Evolutionary conservation across 305 asterid species (phyloP), one percentile per base, ranked within the genome.

Genomic region (Fraxinus floribunda): DNA sequence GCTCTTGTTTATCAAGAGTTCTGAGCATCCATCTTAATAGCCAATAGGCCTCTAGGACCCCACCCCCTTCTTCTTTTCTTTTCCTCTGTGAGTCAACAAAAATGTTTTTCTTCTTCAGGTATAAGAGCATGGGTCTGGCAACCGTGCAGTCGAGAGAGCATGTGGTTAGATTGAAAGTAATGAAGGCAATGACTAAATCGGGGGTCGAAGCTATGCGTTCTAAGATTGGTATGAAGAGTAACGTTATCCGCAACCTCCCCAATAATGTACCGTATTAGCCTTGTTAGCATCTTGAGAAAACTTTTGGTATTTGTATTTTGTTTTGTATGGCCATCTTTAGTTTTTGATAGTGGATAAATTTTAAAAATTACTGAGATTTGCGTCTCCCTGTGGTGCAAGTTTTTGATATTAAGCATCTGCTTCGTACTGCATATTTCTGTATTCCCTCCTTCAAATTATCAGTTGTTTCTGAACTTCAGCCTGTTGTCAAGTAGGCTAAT

Each of bases 201-300:
- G 97, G 98, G 0, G 91, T 91, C 35, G 98, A 96, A 84, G 82
- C 72, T 15, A 96, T 96, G 99, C 98, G 97, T 52, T 86, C 91
- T 16, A 96, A 92, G 89, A 91, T 94, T 72, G 97, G 98, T 57
- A 92, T 94, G 95, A 96, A 94, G 90, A 96, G 94, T 80, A 96
- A 96, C 70, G 95, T 91, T 62, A 94, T 96, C 24, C 98, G 99
- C 74, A 92, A 94, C 84, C 98, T 96, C 78, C 99, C 99, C 71
- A 92, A 88, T 35, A 96, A 96, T 64, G 92, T 89, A 20, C 83
- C 97, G 0, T 86, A 91, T 89, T 92, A 93, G 88, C 77, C 35
- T 72, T 83, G 52, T 22, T 20, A 41, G 73, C 16, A 70, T 22
- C 57, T 22, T 9, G 34, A 39, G 46, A 75, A 10, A 24, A 76